Evolutionary conservation across 192 early-diverging fungal genomes (phyloP).

Genomic region (Backusella psychrophila): DNA sequence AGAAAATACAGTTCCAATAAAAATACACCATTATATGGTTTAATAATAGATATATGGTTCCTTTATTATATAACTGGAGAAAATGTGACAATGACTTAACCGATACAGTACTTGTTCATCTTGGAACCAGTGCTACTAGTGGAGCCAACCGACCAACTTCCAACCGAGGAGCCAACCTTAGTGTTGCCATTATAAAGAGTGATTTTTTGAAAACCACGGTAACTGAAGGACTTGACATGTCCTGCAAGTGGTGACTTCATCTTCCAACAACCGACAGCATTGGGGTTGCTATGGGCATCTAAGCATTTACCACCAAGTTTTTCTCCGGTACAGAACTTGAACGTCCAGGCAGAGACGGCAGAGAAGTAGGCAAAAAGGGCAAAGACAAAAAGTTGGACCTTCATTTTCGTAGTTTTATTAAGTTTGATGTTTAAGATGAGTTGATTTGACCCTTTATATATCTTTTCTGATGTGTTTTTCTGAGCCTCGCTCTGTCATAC

Average conservation of each 20-base stretch:
- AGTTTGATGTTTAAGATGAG: not conserved
- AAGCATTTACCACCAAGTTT: not conserved
- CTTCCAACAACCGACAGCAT: not conserved
- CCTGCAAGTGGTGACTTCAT: not conserved
- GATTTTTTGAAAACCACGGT: not conserved
- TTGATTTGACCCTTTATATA: not conserved
- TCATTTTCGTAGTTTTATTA: not conserved
- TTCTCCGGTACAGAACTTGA: not conserved
- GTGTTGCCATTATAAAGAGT: not conserved
- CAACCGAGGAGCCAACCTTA: not conserved
- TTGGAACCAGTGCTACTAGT: not conserved
- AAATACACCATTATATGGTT: no score
- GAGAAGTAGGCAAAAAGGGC: not conserved
- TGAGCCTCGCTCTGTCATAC: not conserved
- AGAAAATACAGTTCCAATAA: no score
- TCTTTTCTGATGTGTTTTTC: not conserved
- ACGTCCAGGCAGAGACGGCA: not conserved
- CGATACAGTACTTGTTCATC: not conserved
- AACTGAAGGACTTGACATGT: not conserved
- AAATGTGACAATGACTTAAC: not conserved
- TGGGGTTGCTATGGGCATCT: not conserved
- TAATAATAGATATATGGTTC: no score
- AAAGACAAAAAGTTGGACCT: not conserved
- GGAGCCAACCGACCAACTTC: not conserved
- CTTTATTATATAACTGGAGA: no score